phyloP scores from a whole-genome alignment of 306 rosid species.

The Benincasa hispida region DNA sequence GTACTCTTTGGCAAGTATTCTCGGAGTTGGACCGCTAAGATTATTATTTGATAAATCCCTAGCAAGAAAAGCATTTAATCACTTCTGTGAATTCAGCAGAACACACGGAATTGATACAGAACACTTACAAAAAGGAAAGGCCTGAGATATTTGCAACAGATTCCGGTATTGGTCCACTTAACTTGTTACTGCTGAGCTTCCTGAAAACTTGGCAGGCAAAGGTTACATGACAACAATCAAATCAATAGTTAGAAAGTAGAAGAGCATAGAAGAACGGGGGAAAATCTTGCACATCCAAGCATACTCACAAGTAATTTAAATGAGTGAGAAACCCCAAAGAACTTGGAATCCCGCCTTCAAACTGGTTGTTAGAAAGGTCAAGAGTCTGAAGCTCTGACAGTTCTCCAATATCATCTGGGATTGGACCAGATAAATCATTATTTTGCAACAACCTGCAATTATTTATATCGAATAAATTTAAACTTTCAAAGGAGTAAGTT shows the following conservation, averaged over 20 bases:
- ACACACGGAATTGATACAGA: slow-evolving; percentile 5
- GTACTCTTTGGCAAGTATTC: slow-evolving; percentile 75
- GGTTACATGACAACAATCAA: slow-evolving; percentile 2
- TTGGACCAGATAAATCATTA: slow-evolving; percentile 67
- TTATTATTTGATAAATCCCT: slow-evolving; percentile 93
- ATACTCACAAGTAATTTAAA: slow-evolving; percentile 91
- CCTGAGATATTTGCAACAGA: slow-evolving; percentile 65
- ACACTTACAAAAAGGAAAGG: slow-evolving; percentile 73
- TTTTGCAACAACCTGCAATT: slow-evolving; percentile 68
- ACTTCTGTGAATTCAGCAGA: background rate
- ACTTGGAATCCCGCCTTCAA: slow-evolving; percentile 62
- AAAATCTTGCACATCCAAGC: slow-evolving; percentile 12
- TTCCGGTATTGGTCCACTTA: slow-evolving; percentile 74
- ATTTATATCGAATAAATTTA: background rate
- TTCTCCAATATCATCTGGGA: slow-evolving; percentile 69
- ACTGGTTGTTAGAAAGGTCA: slow-evolving; percentile 76
- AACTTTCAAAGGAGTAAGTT: background rate
- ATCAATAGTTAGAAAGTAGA: background rate
- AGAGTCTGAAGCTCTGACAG: slow-evolving; percentile 70
- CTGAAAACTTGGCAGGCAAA: slow-evolving; percentile 68
- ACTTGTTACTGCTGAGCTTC: slow-evolving; percentile 73
- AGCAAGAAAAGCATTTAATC: slow-evolving; percentile 4
- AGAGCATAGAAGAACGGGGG: background rate
- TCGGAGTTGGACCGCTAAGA: slow-evolving; percentile 84
- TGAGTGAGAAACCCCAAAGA: slow-evolving; percentile 62